Percentiles rank a stretch among this genome's conserved stretches.
These are phyloP conservation scores for Rhizopogon roseolus DNA, from an alignment of 768 basidiomycete genomes.

Conservation along the genomic window DNA sequence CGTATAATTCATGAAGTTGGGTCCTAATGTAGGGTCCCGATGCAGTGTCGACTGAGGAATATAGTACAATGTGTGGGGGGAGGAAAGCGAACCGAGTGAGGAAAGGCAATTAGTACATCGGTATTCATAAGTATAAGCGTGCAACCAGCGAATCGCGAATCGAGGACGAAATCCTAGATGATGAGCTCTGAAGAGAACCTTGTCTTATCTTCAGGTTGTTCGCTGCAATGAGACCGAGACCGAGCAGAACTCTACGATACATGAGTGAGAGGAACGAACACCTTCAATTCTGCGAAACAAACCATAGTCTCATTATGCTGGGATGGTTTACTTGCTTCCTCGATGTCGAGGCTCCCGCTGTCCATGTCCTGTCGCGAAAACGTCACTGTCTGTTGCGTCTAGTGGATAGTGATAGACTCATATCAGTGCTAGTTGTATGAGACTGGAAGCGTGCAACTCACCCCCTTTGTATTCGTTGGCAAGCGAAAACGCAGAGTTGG, in stretches of 20 bases:
- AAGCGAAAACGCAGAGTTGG: slow-evolving; percentile 11
- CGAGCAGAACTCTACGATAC: background rate
- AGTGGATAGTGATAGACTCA: background rate
- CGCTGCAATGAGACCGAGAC: background rate
- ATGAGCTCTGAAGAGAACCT: background rate
- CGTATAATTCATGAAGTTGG: background rate
- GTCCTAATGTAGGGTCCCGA: background rate
- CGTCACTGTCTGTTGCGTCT: slow-evolving; percentile 15
- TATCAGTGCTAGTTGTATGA: too few species aligned
- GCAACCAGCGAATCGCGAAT: background rate
- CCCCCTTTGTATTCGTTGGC: slow-evolving; percentile 7
- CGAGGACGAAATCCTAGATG: too few species aligned
- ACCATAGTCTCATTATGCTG: slow-evolving; percentile 4
- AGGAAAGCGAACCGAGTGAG: background rate
- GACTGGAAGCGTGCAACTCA: slow-evolving; percentile 4
- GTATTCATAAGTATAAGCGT: background rate
- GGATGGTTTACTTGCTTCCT: slow-evolving; percentile 14
- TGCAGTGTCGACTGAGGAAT: background rate
- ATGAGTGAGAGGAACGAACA: background rate
- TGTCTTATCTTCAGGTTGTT: background rate
- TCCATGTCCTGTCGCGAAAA: slow-evolving; percentile 1
- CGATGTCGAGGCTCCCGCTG: slow-evolving; percentile 4
- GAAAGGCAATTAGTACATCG: background rate
- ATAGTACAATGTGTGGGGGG: background rate
- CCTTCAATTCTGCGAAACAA: background rate